Evolutionary conservation across 2,329 filamentous ascomycete genomes (phyloP), one percentile per base, ranked within the genome.

Genomic region (Penicillium janthinellum): DNA sequence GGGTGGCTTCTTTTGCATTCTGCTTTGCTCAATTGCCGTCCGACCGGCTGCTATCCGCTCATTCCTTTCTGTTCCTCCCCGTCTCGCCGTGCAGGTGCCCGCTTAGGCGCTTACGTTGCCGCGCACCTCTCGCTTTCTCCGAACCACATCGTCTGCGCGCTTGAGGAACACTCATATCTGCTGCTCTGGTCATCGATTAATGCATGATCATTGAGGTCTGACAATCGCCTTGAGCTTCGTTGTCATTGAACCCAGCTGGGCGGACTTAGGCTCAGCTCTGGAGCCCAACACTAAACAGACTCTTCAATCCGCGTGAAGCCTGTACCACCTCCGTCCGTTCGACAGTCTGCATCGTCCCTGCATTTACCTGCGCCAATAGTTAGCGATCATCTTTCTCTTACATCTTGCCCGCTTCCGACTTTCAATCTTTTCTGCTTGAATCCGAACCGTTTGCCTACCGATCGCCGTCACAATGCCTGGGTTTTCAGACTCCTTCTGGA

Each of bases 401-500:
- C 22, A 11, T 35, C 31, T n/a, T 34, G 15, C 47, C 39, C 4
- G 11, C 17, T 8, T 17, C 25, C 38, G 42, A n/a, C 5, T 7
- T 17, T 25, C 20, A 20, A 17, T 41, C 20, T 4, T 5, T 15
- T 22, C 34, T 39, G 8, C n/a, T 37, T 44, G 22, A 20, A 15
- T 6, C 20, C 11, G 38, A 15, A 17, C 31, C 25, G 20, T 34
- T 41, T 42, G 34, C 28, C 8, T 10, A 17, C 48, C 47, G 52
- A 41, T 50, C 53, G 42, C 55, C 49, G 59, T 67, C 72, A 87
- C 78, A 75, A 94, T 94, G 90, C 90, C 90, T 69, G 87, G 91
- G 71, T 98, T 99, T 79, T 88, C 92, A 69, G 92, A 94, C 80
- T 96, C 93, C 53, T 98, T 99, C 81, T 99, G 95, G 95, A 96